Evolutionary conservation across 2,329 filamentous ascomycete genomes (phyloP).

Genomic region (Penicillium griseofulvum): DNA sequence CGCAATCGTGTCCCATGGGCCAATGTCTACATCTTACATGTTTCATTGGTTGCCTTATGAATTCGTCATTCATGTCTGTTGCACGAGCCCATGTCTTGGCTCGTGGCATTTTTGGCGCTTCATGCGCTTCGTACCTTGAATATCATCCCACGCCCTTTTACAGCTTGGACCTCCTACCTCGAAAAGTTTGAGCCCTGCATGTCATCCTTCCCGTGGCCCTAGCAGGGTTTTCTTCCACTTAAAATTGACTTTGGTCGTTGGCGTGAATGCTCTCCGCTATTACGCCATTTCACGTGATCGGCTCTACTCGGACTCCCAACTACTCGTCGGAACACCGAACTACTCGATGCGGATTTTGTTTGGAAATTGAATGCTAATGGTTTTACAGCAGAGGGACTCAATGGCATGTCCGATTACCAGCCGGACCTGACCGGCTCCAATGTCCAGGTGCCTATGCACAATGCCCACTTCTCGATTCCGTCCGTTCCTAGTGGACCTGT

Average conservation of each 20-base stretch:
- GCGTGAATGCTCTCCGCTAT: constrained; percentile 28
- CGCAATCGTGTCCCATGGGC: constrained; percentile 2
- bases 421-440: constrained; percentile 29
- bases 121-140: constrained; percentile 6
- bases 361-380: constrained; percentile 15
- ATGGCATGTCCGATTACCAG: constrained; percentile 33
- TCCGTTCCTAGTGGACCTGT: constrained; percentile 19
- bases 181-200: constrained; percentile 11
- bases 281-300: constrained; percentile 39
- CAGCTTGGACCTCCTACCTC: constrained; percentile 14
- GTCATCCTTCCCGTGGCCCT: constrained; percentile 1
- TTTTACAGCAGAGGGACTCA: constrained; percentile 29
- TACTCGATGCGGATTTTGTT: constrained; percentile 9
- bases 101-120: constrained; percentile 14
- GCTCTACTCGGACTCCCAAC: constrained; percentile 1
- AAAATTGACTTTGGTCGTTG: constrained; percentile 16
- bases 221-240: constrained; percentile 3
- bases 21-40: constrained; percentile 8
- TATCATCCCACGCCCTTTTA: not conserved
- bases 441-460: constrained; percentile 25
- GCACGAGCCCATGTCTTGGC: constrained; percentile 4
- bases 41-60: constrained; percentile 7
- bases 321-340: constrained; percentile 10
- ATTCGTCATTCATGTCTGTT: constrained; percentile 5
- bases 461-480: constrained; percentile 24